phyloP scores from a whole-genome alignment of 164 flowering plant species.

The grape (Vitis vinifera) region DNA sequence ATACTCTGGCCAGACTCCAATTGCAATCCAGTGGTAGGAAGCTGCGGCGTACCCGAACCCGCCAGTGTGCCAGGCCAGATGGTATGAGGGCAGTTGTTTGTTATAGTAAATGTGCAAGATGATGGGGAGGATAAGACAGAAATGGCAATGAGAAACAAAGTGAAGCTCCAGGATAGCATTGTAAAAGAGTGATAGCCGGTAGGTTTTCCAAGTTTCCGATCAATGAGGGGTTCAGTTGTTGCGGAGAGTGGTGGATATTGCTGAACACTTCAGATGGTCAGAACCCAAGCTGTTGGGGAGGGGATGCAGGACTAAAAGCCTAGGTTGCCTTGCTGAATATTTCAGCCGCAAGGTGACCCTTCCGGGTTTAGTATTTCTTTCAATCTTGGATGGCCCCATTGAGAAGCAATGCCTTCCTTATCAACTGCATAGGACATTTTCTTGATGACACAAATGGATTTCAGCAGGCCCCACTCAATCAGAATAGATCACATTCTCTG shows the following conservation, averaged over 20 bases:
- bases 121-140: slow-evolving; percentile 18
- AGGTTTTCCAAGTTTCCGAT: background rate
- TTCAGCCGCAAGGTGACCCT: slow-evolving; percentile 31
- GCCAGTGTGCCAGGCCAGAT: slow-evolving; percentile 88
- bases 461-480: background rate
- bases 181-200: background rate
- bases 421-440: background rate
- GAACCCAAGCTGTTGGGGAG: background rate
- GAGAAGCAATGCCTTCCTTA: slow-evolving; percentile 62
- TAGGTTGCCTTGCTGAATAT: slow-evolving; percentile 28
- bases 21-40: slow-evolving; percentile 60
- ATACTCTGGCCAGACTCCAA: slow-evolving; percentile 49
- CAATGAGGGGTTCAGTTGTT: background rate
- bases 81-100: slow-evolving; percentile 67
- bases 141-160: slow-evolving; percentile 5
- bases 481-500: background rate
- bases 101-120: slow-evolving; percentile 52
- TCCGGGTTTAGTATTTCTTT: slow-evolving; percentile 57
- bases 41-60: slow-evolving; percentile 61
- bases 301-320: slow-evolving; percentile 9
- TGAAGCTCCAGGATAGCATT: background rate
- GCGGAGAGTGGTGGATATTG: background rate
- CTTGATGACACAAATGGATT: background rate
- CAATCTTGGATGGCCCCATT: slow-evolving; percentile 27
- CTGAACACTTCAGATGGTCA: background rate